Evolutionary conservation across 2,329 filamentous ascomycete species (phyloP).

Genomic region (Colletotrichum musicola): DNA sequence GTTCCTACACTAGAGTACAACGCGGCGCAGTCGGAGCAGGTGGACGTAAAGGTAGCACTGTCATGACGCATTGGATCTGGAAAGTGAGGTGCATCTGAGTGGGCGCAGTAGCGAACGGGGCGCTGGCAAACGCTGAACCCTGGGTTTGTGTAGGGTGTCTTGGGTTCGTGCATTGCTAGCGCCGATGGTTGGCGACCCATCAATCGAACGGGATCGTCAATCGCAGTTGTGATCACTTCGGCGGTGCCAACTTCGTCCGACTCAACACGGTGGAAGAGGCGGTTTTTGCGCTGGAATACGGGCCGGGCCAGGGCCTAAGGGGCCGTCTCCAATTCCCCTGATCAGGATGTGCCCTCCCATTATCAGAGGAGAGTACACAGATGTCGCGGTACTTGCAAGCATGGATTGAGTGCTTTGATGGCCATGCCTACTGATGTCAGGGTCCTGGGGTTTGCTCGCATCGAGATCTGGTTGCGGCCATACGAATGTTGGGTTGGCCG

Average conservation of each 20-base stretch:
- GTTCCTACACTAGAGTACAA: slow-evolving; percentile 5
- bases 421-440: slow-evolving; percentile 36
- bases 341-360: slow-evolving; percentile 16
- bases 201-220: slow-evolving; percentile 23
- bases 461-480: slow-evolving; percentile 35
- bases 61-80: slow-evolving; percentile 38
- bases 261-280: slow-evolving; percentile 24
- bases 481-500: neutral
- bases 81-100: slow-evolving; percentile 28
- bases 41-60: slow-evolving; percentile 20
- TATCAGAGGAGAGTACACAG: slow-evolving; percentile 2
- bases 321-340: slow-evolving; percentile 23
- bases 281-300: slow-evolving; percentile 32
- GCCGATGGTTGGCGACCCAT: slow-evolving; percentile 27
- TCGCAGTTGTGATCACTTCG: slow-evolving; percentile 29
- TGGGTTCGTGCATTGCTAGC: slow-evolving; percentile 35
- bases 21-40: neutral
- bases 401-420: slow-evolving; percentile 22
- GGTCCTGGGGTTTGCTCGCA: slow-evolving; percentile 36
- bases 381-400: slow-evolving; percentile 34
- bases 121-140: slow-evolving; percentile 33
- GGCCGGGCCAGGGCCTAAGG: slow-evolving; percentile 25
- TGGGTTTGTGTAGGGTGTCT: slow-evolving; percentile 19
- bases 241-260: slow-evolving; percentile 22
- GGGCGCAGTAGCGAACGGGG: slow-evolving; percentile 32